Evolutionary conservation across 371 early-diverging fungal genomes (phyloP).

Genomic region (Apophysomyces trapeziformis): DNA sequence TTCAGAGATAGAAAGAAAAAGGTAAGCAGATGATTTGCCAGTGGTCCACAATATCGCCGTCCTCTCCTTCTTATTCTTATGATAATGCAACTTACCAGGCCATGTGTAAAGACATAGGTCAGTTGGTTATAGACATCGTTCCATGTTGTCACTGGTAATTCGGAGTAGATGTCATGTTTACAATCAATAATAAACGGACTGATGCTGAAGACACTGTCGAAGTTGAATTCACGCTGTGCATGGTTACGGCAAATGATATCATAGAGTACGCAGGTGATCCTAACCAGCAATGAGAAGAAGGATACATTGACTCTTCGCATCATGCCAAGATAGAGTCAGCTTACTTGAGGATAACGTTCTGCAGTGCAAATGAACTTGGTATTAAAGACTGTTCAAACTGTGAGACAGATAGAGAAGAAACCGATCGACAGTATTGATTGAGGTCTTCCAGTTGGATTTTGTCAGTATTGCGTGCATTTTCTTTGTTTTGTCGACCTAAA

Average conservation of each 20-base stretch:
- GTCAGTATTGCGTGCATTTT: constrained; percentile 8
- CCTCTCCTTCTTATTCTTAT: too few species aligned
- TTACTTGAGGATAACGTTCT: background rate
- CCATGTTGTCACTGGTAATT: constrained; percentile 37
- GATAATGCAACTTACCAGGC: constrained; percentile 39
- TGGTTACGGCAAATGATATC: constrained; percentile 41
- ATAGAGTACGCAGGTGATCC: constrained; percentile 38
- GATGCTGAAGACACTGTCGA: constrained; percentile 31
- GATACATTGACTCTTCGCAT: too few species aligned
- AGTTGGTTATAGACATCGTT: constrained; percentile 44
- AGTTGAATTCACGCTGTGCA: constrained; percentile 27
- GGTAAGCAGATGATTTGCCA: background rate
- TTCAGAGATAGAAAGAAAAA: constrained; percentile 21
- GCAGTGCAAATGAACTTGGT: background rate
- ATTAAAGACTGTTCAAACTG: background rate
- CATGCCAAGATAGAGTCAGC: too few species aligned
- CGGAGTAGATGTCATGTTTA: constrained; percentile 9
- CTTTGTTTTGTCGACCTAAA: constrained; percentile 6
- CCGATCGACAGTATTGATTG: constrained; percentile 1
- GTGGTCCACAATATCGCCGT: too few species aligned
- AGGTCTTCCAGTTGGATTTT: constrained; percentile 14
- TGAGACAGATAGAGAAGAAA: constrained; percentile 15
- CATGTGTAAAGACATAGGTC: constrained; percentile 56
- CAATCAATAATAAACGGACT: constrained; percentile 20
- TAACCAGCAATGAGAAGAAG: constrained; percentile 3